Base-by-base conservation (phyloP, 2,329 filamentous ascomycete genomes). In the Stylonectria norvegica region DNA sequence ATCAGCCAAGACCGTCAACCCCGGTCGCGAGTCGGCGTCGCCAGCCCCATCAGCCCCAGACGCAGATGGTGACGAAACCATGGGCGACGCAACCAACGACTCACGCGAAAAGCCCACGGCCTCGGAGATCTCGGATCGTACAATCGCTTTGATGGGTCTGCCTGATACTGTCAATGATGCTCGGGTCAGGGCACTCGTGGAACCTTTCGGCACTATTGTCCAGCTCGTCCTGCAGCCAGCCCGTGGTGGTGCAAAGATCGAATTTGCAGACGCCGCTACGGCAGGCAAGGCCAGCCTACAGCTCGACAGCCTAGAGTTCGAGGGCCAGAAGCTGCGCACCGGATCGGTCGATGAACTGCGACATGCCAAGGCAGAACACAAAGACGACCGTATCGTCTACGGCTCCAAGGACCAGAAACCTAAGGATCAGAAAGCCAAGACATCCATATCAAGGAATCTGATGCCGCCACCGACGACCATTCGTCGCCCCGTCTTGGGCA, bases 141-240 rank as follows among this genome's bases (percentile, higher is more conserved):
- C 87, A 1, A 75, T 97, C 35, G 85, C 84, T 8, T 70, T 98
- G 19, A 79, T 96, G 66, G 85, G 90, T 47, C 71, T 98, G 1
- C 89, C 93, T 1, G 93, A 97, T 58, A 97, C 90, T 0, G 80
- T 97, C 56, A 96, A 94, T 50, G 88, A 95, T 56, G 81, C 86
- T 2, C 87, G 90, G 20, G 79, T 98, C 39, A 79, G 79, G 31
- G 75, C 81, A 0, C 69, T 94, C 3, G 81, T 86, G 7, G 84
- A 89, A 52, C 75, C 80, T 2, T 75, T 83, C 31, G 89, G 89
- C 1, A 64, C 74, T 1, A 73, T 96, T 17, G 73, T 83, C 48
- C 91, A 90, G 62, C 73, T 97, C 4, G 74, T 85, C 10, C 73
- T 96, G 9, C 82, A 89, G 32, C 88, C 89, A 2, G 79, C 89